Base-by-base conservation (phyloP, 306 rosid species). In the barrel medic (Medicago truncatula) region DNA sequence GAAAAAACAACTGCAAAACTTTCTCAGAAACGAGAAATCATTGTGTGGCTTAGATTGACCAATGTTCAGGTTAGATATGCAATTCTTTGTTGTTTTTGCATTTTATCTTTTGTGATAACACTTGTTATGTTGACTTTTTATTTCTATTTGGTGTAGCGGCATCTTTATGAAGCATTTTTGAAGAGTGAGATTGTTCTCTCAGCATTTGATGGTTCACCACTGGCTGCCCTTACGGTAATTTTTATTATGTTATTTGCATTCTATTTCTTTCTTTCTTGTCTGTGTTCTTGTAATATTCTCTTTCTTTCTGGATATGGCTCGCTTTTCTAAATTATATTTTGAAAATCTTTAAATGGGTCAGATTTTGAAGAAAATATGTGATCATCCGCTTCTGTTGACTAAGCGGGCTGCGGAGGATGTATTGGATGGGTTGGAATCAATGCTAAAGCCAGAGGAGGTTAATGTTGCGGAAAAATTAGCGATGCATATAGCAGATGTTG, bases 401-500 rank as follows among this genome's bases (percentile, higher is more conserved):
- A 94, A 92, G 87, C 89, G 96, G 76, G 97, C 97, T 12, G 97
- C 97, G 61, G 96, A 92, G 84, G 98, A 89, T 78, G 88, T 94
- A 36, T 78, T 94, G 86, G 97, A 92, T 83, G 98, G 90, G 79
- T 79, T 94, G 95, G 95, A 90, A 75, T 73, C 95, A 23, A 80
- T 84, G 86, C 80, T 89, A 18, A 78, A 88, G 79, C 90, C 91
- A 46, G 96, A 88, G 28, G 96, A 94, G 60, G 87, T 77, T 67
- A 75, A 81, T 67, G 73, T 89, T 50, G 98, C 92, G 7, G 91
- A 88, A 80, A 88, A 85, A 63, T 70, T 93, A 78, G 98, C 96
- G 5, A 89, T 76, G 93, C 86, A 84, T 79, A 78, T 93, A 40
- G 97, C 96, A 53, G 91, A 89, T 83, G 92, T 88, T 67, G 88